A percentile compares a stretch with the other conserved stretches of the same genome.
Evolutionary conservation across 2,329 filamentous ascomycete species (phyloP).

Genomic region (Mariannaea sp.): DNA sequence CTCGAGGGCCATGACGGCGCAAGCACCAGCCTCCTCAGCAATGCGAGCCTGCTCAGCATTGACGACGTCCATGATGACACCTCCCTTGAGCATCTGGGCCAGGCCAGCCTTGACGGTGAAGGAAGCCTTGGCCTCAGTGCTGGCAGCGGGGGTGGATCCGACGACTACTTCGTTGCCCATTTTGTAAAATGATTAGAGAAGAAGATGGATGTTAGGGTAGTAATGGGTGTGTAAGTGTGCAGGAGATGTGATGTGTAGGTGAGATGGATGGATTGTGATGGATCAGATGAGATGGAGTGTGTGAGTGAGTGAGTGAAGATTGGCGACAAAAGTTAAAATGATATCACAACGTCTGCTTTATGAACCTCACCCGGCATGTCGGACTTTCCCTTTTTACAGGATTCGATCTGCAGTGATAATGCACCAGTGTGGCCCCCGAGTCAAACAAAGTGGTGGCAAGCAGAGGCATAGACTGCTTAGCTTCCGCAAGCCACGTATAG

Average conservation of each 20-base stretch:
- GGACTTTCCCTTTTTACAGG: slow-evolving; percentile 20
- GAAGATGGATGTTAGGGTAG: neutral
- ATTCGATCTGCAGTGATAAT: slow-evolving; percentile 5
- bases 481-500: neutral
- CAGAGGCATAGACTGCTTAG: neutral
- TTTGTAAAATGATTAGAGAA: slow-evolving; percentile 2
- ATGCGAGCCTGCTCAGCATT: slow-evolving; percentile 93
- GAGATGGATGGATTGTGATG: neutral
- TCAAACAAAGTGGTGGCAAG: no score
- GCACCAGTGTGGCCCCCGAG: slow-evolving; percentile 11
- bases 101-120: slow-evolving; percentile 95
- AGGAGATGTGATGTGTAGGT: no score
- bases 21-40: slow-evolving; percentile 94
- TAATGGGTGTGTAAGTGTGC: no score
- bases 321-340: neutral
- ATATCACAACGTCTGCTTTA: slow-evolving; percentile 14
- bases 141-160: slow-evolving; percentile 29
- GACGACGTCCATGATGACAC: slow-evolving; percentile 99
- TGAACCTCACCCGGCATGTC: slow-evolving; percentile 3
- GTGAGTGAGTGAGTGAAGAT: neutral
- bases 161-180: slow-evolving; percentile 44
- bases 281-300: neutral
- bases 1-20: slow-evolving; percentile 98
- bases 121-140: slow-evolving; percentile 51
- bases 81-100: slow-evolving; percentile 97